Evolutionary conservation across 192 early-diverging fungal species (phyloP).

Genomic region (Coemansia aciculifera): DNA sequence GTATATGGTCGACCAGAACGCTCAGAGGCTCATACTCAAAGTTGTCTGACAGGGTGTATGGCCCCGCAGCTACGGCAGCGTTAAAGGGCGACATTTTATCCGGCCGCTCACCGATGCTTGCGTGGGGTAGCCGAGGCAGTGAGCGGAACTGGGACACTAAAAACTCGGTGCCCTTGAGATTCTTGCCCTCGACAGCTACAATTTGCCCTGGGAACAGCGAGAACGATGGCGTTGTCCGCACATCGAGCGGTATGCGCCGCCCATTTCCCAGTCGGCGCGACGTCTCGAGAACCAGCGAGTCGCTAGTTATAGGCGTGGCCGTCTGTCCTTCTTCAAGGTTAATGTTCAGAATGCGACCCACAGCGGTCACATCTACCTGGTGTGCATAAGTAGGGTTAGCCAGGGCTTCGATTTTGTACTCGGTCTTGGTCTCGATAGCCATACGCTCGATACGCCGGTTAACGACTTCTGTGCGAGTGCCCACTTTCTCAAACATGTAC

Average conservation of each 20-base stretch:
- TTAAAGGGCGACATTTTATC: constrained; percentile 29
- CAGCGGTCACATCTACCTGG: constrained; percentile 64
- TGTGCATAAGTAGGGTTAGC: constrained; percentile 54
- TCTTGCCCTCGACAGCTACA: constrained; percentile 70
- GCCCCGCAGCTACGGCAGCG: constrained; percentile 78
- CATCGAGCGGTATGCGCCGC: constrained; percentile 63
- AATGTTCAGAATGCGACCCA: constrained; percentile 79
- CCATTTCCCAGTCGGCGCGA: constrained; percentile 75
- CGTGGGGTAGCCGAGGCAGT: constrained; percentile 62
- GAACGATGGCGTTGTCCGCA: constrained; percentile 60
- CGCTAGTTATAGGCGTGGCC: constrained; percentile 29
- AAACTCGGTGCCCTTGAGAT: constrained; percentile 60
- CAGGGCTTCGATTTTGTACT: constrained; percentile 50
- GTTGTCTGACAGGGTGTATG: constrained; percentile 80
- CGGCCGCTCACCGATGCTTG: constrained; percentile 22
- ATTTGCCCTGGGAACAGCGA: constrained; percentile 90
- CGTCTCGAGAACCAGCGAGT: constrained; percentile 76
- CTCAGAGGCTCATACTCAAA: constrained; percentile 80
- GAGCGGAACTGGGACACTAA: constrained; percentile 56
- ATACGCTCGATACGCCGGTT: constrained; percentile 54
- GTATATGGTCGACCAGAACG: constrained; percentile 67
- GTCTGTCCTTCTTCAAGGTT: constrained; percentile 64
- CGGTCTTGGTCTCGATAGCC: constrained; percentile 42
- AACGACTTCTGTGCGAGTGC: constrained; percentile 35
- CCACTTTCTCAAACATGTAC: constrained; percentile 54